Evolutionary conservation across 2,329 filamentous ascomycete species (phyloP).

Genomic region (Phyllosticta capitalensis): DNA sequence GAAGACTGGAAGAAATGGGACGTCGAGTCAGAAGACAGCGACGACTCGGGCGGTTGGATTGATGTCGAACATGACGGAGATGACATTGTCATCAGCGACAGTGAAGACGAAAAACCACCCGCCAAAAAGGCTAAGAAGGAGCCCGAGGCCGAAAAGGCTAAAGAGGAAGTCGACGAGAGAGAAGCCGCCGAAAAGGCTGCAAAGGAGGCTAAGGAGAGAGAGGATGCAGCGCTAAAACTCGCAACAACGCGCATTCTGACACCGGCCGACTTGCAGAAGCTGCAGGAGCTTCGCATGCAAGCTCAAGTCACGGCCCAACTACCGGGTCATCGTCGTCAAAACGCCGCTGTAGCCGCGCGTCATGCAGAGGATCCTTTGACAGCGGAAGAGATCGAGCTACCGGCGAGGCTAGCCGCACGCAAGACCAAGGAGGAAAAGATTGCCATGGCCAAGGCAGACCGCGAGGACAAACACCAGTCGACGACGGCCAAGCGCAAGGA

Average conservation of each 20-base stretch:
- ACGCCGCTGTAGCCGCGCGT: constrained; percentile 36
- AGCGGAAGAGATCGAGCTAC: constrained; percentile 82
- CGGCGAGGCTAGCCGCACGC: constrained; percentile 68
- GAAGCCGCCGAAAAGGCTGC: constrained; percentile 30
- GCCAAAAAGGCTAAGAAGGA: constrained; percentile 54
- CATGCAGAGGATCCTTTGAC: constrained; percentile 85
- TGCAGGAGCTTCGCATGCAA: constrained; percentile 73
- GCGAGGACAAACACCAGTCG: constrained; percentile 74
- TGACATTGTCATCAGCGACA: constrained; percentile 62
- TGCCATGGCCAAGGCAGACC: constrained; percentile 72
- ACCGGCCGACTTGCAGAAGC: constrained; percentile 88
- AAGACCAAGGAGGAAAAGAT: constrained; percentile 82
- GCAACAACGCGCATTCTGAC: constrained; percentile 93
- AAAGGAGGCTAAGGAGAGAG: constrained; percentile 26
- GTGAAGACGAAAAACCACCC: constrained; percentile 61
- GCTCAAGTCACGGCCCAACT: constrained; percentile 59
- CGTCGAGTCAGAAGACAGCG: constrained; percentile 50
- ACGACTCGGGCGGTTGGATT: constrained; percentile 85
- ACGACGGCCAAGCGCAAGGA: constrained; percentile 76
- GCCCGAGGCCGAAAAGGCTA: constrained; percentile 30
- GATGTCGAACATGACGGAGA: constrained; percentile 75
- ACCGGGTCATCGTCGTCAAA: constrained; percentile 34
- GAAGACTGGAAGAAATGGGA: constrained; percentile 52
- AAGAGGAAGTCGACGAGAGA: constrained; percentile 23
- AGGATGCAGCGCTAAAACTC: constrained; percentile 50